These are phyloP conservation scores for Kwoniella sp. DNA, from an alignment of 768 basidiomycete genomes.

Conservation along the genomic window DNA sequence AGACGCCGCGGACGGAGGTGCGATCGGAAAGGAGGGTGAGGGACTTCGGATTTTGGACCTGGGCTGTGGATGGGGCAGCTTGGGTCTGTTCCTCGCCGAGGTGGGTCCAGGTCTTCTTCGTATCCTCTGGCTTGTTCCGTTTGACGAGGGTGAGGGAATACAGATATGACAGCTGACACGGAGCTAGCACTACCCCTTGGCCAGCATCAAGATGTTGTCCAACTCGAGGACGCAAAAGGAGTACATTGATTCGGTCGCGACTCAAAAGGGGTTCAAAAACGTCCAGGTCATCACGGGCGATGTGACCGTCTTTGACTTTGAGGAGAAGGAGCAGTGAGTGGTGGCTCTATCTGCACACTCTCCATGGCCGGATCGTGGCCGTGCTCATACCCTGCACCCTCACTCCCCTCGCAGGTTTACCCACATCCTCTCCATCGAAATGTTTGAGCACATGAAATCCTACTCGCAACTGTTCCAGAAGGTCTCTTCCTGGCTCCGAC, in stretches of 20 bases:
- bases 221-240: conserved; percentile 66
- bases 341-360: not conserved
- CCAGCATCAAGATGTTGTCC: conserved; percentile 62
- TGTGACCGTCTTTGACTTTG: conserved; percentile 63
- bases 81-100: conserved; percentile 63
- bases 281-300: conserved; percentile 66
- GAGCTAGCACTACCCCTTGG: conserved; percentile 62
- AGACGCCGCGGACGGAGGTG: conserved; percentile 10
- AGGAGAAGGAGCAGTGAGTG: conserved; percentile 53
- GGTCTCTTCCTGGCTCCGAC: conserved; percentile 62
- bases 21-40: conserved; percentile 51
- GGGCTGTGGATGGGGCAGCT: conserved; percentile 73
- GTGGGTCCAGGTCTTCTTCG: conserved; percentile 53
- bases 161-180: not conserved
- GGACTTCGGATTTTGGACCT: conserved; percentile 64
- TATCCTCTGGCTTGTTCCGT: not conserved
- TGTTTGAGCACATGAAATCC: conserved; percentile 74
- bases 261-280: conserved; percentile 57
- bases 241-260: conserved; percentile 59
- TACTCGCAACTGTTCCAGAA: conserved; percentile 62
- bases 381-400: not conserved
- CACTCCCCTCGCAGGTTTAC: conserved; percentile 57
- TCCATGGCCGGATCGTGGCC: not conserved
- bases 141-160: conserved; percentile 1
- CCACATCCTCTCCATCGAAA: conserved; percentile 67